Conservation (phyloP, 2,329 filamentous ascomycete species). For the Penicillium freii region DNA sequence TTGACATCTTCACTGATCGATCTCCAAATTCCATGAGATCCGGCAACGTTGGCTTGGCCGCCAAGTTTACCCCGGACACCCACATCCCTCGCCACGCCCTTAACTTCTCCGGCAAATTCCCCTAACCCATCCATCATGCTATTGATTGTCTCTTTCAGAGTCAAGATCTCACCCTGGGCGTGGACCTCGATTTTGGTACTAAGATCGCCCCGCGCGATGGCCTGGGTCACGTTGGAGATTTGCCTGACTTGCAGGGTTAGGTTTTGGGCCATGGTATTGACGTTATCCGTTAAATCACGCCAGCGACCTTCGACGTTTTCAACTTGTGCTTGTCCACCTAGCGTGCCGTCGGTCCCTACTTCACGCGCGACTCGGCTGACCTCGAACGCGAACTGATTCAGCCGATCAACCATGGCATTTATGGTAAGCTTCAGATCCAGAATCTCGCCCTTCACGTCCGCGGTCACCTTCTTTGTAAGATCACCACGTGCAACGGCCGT, state of each 20-base stretch:
- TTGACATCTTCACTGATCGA: conserved; percentile 95
- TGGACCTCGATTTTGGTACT: conserved; percentile 91
- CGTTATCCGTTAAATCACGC: conserved; percentile 62
- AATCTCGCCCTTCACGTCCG: conserved; percentile 87
- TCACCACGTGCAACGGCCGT: conserved; percentile 90
- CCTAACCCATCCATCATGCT: conserved; percentile 94
- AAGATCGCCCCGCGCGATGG: conserved; percentile 90
- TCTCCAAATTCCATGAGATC: conserved; percentile 88
- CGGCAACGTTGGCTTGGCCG: conserved; percentile 88
- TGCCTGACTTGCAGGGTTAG: conserved; percentile 68
- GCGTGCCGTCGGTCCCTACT: conserved; percentile 59
- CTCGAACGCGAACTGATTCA: conserved; percentile 61
- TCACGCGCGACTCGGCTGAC: conserved; percentile 62
- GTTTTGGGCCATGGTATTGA: conserved; percentile 63
- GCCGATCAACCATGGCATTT: conserved; percentile 62
- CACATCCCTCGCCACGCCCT: conserved; percentile 88
- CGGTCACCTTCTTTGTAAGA: conserved; percentile 87
- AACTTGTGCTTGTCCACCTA: conserved; percentile 60
- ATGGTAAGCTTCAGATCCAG: conserved; percentile 85
- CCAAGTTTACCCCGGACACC: conserved; percentile 96
- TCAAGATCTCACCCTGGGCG: conserved; percentile 85
- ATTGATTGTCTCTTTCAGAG: conserved; percentile 91
- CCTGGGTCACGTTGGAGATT: conserved; percentile 87
- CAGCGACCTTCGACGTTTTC: conserved; percentile 62
- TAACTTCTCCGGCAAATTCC: conserved; percentile 90